A percentile compares a stretch with the other conserved stretches of the same genome.
phyloP scores from a whole-genome alignment of 768 basidiomycete genomes.

The Boletus sensibilis region DNA sequence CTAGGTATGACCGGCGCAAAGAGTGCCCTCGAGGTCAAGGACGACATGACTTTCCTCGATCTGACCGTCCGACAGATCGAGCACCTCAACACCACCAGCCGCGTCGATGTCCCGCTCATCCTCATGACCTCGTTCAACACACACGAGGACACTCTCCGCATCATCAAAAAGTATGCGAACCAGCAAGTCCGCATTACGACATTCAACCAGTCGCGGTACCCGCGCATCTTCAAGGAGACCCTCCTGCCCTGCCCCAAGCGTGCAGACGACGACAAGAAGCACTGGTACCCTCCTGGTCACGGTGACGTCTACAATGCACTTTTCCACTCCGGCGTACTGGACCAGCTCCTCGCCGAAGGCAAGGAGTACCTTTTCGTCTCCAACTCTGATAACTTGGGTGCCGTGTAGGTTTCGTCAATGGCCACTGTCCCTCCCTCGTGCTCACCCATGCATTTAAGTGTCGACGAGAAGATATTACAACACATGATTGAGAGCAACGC shows the following conservation, averaged over 20 bases:
- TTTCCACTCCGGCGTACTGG: constrained; percentile 69
- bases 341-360: constrained; percentile 65
- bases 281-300: constrained; percentile 79
- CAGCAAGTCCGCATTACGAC: constrained; percentile 72
- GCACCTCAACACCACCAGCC: constrained; percentile 61
- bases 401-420: constrained; percentile 42
- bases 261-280: constrained; percentile 59
- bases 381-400: constrained; percentile 76
- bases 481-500: constrained; percentile 65
- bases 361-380: constrained; percentile 80
- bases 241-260: constrained; percentile 61
- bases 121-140: constrained; percentile 85
- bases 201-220: constrained; percentile 75
- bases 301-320: constrained; percentile 74
- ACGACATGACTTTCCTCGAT: constrained; percentile 70
- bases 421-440: not conserved
- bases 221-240: constrained; percentile 68
- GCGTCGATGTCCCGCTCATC: constrained; percentile 72
- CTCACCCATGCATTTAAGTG: constrained; percentile 35
- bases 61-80: constrained; percentile 63
- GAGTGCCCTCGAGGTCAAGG: constrained; percentile 72
- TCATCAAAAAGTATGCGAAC: constrained; percentile 80
- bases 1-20: constrained; percentile 62
- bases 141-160: constrained; percentile 71
- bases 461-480: constrained; percentile 63